Conservation (phyloP, 345 rosid species). For the Moricandia arvensis region DNA sequence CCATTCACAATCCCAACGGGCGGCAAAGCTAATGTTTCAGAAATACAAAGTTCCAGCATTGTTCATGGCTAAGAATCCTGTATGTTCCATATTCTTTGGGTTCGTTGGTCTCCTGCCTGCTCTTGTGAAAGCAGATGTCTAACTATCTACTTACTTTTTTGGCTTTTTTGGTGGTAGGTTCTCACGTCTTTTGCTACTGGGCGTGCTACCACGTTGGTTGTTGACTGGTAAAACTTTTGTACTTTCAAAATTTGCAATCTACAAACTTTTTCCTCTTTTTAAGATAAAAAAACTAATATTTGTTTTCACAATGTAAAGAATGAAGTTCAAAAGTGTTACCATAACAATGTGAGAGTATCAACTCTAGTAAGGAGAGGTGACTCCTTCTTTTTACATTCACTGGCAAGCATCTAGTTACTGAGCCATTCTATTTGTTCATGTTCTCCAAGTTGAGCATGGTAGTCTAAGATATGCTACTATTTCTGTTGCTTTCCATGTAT, state of each 20-base stretch:
- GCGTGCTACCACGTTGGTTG: constrained; percentile 93
- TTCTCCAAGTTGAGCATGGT: constrained; percentile 72
- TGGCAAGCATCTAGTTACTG: constrained; percentile 61
- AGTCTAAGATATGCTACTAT: too few relatives aligned
- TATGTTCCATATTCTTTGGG: constrained; percentile 40
- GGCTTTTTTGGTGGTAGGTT: constrained; percentile 49
- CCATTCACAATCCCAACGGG: too few relatives aligned
- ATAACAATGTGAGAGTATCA: too few relatives aligned
- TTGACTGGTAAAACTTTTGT: constrained; percentile 86
- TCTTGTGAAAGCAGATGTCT: constrained; percentile 5
- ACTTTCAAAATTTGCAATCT: too few relatives aligned
- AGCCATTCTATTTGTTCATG: constrained; percentile 98
- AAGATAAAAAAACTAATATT: too few relatives aligned
- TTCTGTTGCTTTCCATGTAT: too few relatives aligned
- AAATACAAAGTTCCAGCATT: constrained; percentile 85
- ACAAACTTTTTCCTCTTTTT: too few relatives aligned
- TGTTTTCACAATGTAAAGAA: too few relatives aligned
- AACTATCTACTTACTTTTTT: constrained; percentile 19
- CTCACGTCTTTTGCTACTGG: constrained; percentile 97
- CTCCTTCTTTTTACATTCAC: constrained; percentile 74
- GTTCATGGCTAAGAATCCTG: constrained; percentile 97
- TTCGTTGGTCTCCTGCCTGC: not conserved
- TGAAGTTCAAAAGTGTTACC: too few relatives aligned
- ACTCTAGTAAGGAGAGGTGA: constrained; percentile 66
- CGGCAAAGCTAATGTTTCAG: constrained; percentile 93